These are phyloP conservation scores for Punctularia strigosozonata DNA, from an alignment of 768 basidiomycete genomes.

Conservation along the genomic window DNA sequence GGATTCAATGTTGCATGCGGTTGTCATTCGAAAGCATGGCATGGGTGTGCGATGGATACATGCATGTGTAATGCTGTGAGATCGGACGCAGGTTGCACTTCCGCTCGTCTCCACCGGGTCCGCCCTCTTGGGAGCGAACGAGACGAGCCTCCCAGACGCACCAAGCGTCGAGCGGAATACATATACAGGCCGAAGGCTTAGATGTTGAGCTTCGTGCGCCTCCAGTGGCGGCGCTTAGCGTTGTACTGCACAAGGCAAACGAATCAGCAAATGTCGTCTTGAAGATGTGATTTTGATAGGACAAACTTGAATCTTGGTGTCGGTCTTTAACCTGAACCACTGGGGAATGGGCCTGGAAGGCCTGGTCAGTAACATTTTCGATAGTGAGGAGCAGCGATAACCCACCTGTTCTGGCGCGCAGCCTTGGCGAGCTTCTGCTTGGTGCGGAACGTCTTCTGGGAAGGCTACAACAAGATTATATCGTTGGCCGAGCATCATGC, in stretches of 20 bases:
- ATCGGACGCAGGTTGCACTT: too few species aligned
- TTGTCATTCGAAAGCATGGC: too few species aligned
- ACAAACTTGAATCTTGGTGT: slow-evolving; percentile 83
- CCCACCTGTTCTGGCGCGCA: slow-evolving; percentile 85
- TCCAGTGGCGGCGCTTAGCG: slow-evolving; percentile 97
- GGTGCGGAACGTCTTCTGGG: slow-evolving; percentile 96
- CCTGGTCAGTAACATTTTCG: background rate
- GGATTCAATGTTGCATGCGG: too few species aligned
- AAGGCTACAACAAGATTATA: slow-evolving; percentile 50
- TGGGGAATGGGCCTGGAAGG: slow-evolving; percentile 82
- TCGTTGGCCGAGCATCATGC: slow-evolving; percentile 5
- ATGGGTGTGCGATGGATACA: too few species aligned
- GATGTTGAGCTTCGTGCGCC: slow-evolving; percentile 97
- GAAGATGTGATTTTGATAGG: background rate
- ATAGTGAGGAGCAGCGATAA: background rate
- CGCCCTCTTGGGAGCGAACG: too few species aligned
- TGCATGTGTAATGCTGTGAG: too few species aligned
- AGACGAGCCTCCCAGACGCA: too few species aligned
- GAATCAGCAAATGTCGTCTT: slow-evolving; percentile 5
- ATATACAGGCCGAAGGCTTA: too few species aligned
- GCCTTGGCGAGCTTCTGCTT: slow-evolving; percentile 98
- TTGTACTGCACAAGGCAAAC: slow-evolving; percentile 47
- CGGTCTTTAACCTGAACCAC: slow-evolving; percentile 97
- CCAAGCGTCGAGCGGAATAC: too few species aligned
- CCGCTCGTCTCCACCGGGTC: too few species aligned